Evolutionary conservation across 2,329 filamentous ascomycete species (phyloP).

Genomic region (Cladophialophora immunda): DNA sequence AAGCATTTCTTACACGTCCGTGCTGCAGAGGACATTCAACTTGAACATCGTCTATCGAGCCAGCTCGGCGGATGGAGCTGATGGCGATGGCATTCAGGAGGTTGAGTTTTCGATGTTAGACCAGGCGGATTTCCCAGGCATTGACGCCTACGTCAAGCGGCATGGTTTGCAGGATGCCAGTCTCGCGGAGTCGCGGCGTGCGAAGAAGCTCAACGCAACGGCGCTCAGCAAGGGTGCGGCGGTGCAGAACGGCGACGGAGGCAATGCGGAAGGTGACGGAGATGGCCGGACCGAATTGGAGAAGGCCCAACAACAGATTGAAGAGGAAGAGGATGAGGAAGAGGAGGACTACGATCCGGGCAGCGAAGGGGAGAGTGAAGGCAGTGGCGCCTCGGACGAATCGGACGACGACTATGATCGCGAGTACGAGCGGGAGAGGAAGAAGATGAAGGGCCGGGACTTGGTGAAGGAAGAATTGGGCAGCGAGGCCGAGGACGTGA

Average conservation of each 20-base stretch:
- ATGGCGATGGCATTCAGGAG: constrained; percentile 57
- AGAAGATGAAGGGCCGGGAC: constrained; percentile 46
- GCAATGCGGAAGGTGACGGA: constrained; percentile 42
- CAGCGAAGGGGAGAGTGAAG: constrained; percentile 58
- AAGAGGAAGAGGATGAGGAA: constrained; percentile 52
- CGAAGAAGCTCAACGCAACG: constrained; percentile 63
- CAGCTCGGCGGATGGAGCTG: constrained; percentile 22
- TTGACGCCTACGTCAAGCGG: constrained; percentile 68
- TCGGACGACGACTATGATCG: constrained; percentile 43
- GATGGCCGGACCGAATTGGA: constrained; percentile 67
- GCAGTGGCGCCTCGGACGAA: constrained; percentile 57
- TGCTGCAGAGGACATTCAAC: constrained; percentile 72
- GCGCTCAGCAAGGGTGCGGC: constrained; percentile 13
- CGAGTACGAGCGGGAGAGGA: constrained; percentile 39
- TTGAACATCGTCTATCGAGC: constrained; percentile 61
- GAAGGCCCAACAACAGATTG: constrained; percentile 65
- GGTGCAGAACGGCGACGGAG: constrained; percentile 16
- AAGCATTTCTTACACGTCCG: constrained; percentile 69
- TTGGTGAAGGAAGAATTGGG: constrained; percentile 54
- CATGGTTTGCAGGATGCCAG: constrained; percentile 70
- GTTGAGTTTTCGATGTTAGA: constrained; percentile 73
- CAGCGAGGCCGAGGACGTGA: constrained; percentile 54
- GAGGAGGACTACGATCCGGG: constrained; percentile 62
- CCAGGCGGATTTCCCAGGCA: constrained; percentile 68
- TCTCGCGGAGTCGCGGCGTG: constrained; percentile 66